Evolutionary conservation across 208 protist species (phyloP), one percentile per base, ranked within the genome.

Genomic region (Willaertia magna): DNA sequence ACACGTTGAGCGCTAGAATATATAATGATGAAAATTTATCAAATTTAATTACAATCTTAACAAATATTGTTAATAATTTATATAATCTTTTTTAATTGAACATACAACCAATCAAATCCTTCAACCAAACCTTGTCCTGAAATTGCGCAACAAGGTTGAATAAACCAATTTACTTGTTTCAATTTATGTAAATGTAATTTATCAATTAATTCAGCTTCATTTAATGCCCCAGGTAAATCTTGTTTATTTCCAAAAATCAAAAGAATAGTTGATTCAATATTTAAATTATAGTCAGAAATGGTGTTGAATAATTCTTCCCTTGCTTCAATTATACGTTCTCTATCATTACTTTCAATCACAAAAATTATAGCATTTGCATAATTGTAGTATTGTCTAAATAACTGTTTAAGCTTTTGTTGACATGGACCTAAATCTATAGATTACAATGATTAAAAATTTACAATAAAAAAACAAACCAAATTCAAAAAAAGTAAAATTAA

Each of bases 401-500:
- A 82, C 11, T 88, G 86, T 43, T 91, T 26, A 42, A 61, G 30
- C 40, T 43, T 82, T n/a, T 22, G 46, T 40, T 82, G 76, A 12
- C 79, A n/a, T n/a, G n/a, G n/a, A n/a, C n/a, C n/a, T n/a, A n/a
- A n/a, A n/a, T n/a, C n/a, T n/a, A n/a, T n/a, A n/a, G n/a, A n/a
- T n/a, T n/a, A n/a, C n/a, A n/a, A n/a, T n/a, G n/a, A n/a, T n/a
- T n/a, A n/a, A n/a, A n/a, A n/a, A n/a, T n/a, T n/a, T n/a, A n/a
- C n/a, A n/a, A n/a, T n/a, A n/a, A n/a, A n/a, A 9, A 44, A 79
- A 30, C 75, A n/a, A 48, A 48, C 49, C 39, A 30, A 84, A 30
- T 48, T 84, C 79, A 48, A 48, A 84, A 67, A 99, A 92, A 42
- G 96, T 97, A 85, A 99, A 99, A 47, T 91, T 97, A 52, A 99